Evolutionary conservation across 306 rosid genomes (phyloP).

Genomic region (barrel medic (Medicago truncatula)): DNA sequence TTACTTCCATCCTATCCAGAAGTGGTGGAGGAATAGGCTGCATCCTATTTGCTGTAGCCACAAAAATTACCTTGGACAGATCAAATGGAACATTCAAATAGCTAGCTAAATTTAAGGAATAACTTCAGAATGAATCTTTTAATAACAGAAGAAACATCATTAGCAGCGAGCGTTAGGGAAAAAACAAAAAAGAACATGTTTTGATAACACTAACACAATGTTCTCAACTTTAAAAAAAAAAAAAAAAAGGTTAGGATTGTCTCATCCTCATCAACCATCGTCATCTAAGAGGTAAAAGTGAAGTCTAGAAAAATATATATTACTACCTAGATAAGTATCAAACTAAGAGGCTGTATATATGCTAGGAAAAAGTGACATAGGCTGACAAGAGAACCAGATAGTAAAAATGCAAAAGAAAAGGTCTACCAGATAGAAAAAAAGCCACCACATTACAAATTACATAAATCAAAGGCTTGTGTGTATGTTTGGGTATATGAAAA

Average conservation of each 20-base stretch:
- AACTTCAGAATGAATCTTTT: conserved; percentile 19
- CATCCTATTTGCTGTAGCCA: conserved; percentile 94
- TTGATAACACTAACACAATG: conserved; percentile 10
- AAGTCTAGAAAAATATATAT: conserved; percentile 13
- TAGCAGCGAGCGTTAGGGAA: not conserved
- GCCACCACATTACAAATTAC: conserved; percentile 20
- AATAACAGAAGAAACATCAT: conserved; percentile 16
- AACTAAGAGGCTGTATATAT: conserved; percentile 20
- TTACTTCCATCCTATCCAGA: conserved; percentile 97
- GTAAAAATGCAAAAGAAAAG: conserved; percentile 32
- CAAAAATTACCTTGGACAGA: conserved; percentile 91
- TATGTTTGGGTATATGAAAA: conserved; percentile 4
- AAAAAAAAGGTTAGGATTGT: not conserved
- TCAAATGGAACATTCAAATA: conserved; percentile 97
- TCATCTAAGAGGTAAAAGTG: conserved; percentile 18
- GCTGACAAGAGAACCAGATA: conserved; percentile 28
- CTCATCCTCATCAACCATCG: conserved; percentile 33
- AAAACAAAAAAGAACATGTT: conserved; percentile 24
- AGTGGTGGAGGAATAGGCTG: conserved; percentile 96
- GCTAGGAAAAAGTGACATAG: conserved; percentile 29
- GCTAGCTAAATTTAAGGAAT: conserved; percentile 76
- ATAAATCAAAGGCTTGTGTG: conserved; percentile 18
- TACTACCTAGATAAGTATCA: conserved; percentile 21
- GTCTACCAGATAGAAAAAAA: conserved; percentile 33
- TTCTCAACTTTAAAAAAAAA: not conserved